phyloP scores from a whole-genome alignment of 106 monocot species.

The Apostasia ramifera region DNA sequence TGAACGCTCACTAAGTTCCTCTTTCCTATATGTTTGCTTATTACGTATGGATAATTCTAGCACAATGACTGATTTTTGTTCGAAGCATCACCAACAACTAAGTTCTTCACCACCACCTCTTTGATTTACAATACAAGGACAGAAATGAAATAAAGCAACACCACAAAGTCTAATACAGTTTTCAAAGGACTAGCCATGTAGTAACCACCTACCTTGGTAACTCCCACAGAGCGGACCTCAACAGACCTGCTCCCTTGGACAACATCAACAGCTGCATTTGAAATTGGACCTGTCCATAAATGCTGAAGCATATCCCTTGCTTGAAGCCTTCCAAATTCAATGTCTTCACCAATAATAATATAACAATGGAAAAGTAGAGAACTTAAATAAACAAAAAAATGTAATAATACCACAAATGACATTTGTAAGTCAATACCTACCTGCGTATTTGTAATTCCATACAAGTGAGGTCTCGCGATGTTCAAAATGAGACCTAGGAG shows the following conservation, averaged over 20 bases:
- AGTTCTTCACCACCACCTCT: too few relatives aligned
- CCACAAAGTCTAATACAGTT: not conserved
- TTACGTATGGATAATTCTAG: too few relatives aligned
- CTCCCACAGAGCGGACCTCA: constrained; percentile 96
- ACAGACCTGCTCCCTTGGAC: constrained; percentile 96
- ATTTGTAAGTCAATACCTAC: constrained; percentile 13
- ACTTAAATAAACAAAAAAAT: not conserved
- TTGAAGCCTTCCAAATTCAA: constrained; percentile 98
- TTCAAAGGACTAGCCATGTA: not conserved
- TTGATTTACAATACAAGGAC: not conserved
- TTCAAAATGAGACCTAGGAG: constrained; percentile 96
- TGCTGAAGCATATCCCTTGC: constrained; percentile 98
- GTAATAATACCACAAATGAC: not conserved
- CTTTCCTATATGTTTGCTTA: too few relatives aligned
- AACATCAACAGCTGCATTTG: constrained; percentile 96
- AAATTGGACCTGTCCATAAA: constrained; percentile 97
- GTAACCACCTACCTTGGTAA: constrained; percentile 63
- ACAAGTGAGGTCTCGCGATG: constrained; percentile 96
- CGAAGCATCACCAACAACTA: too few relatives aligned
- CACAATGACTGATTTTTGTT: too few relatives aligned
- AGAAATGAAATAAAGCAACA: not conserved
- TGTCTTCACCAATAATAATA: constrained; percentile 31
- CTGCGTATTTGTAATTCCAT: constrained; percentile 99
- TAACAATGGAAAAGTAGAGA: not conserved
- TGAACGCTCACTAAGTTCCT: too few relatives aligned